Evolutionary conservation across 2,329 filamentous ascomycete species (phyloP), one percentile per base, ranked within the genome.

Genomic region (Aspergillus texensis): DNA sequence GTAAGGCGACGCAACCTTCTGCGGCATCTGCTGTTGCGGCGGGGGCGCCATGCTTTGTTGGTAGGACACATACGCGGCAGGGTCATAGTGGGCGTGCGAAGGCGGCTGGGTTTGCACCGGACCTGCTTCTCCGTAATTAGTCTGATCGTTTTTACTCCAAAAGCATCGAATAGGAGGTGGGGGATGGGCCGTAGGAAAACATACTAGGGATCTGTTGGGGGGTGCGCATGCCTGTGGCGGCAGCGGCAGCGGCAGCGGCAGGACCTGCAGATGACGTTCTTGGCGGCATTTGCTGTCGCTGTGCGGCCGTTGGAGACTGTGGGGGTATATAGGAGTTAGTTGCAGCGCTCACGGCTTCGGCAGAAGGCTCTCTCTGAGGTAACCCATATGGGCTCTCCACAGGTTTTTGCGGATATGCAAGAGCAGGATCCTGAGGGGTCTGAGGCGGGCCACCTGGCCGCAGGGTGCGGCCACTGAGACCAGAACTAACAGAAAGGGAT

Each of bases 401-500:
- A 57, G 77, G 77, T 64, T 78, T 80, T 24, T 74, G 74, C 48
- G 70, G 69, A 61, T 77, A 75, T 45, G 73, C 65, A 63, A 76
- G 74, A 55, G 76, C 65, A 74, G 75, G 58, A 75, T 82, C 75
- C 67, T 73, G 71, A 65, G 72, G 65, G 60, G 73, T 71, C 30
- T 81, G 79, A 57, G 84, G 84, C 64, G 81, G 74, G 53, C 79
- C 78, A 61, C 77, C 74, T 32, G 85, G 81, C 60, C 92, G 85
- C 65, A 94, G 80, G 3, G 90, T 93, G 72, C 86, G 86, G 57
- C 88, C 87, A 64, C 85, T 86, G 78, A 94, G 82, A 52, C 77
- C 80, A 58, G 83, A 81, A 65, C 81, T 81, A 61, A 83, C 78
- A 63, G 81, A 81, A 4, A 82, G 79, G 59, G 78, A 78, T 74